Conservation (phyloP, 148 eudicot species). For the Nyssa sinensis region DNA sequence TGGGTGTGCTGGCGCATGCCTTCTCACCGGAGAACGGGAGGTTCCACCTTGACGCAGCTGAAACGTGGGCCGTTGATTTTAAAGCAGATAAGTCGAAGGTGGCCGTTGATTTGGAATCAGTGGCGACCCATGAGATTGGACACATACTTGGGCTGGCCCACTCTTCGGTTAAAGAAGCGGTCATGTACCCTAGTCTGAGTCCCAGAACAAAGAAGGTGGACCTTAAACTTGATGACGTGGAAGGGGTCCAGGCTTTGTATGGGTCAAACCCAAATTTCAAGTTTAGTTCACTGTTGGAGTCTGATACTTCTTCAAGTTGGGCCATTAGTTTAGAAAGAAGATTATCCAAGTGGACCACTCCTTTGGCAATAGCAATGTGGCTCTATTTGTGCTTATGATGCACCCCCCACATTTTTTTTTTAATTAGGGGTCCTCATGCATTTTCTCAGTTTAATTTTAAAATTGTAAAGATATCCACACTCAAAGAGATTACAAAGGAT, state of each 20-base stretch:
- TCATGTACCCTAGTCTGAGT: constrained; percentile 45
- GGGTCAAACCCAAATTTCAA: constrained; percentile 48
- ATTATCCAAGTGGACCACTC: constrained; percentile 11
- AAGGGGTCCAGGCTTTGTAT: constrained; percentile 40
- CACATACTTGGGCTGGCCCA: constrained; percentile 50
- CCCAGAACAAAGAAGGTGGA: constrained; percentile 40
- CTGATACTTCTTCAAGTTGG: constrained; percentile 33
- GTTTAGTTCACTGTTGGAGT: constrained; percentile 22
- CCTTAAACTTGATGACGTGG: constrained; percentile 41
- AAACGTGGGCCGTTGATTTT: constrained; percentile 48
- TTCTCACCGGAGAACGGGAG: constrained; percentile 49
- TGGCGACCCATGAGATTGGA: constrained; percentile 55
- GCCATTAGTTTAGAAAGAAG: constrained; percentile 6
- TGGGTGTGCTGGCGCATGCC: constrained; percentile 42
- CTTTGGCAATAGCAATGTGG: neutral
- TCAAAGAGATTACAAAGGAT: neutral
- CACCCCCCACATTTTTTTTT: neutral
- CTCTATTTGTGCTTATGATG: constrained; percentile 5
- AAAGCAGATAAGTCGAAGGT: constrained; percentile 18
- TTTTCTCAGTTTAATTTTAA: neutral
- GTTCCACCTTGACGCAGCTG: constrained; percentile 42
- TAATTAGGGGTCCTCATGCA: neutral
- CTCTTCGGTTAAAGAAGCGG: constrained; percentile 35
- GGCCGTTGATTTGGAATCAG: constrained; percentile 52
- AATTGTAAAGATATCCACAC: neutral